Percentiles rank a stretch among this genome's conserved stretches.
Conservation (phyloP, 23 red algal genomes). For the Chondrus crispus region DNA sequence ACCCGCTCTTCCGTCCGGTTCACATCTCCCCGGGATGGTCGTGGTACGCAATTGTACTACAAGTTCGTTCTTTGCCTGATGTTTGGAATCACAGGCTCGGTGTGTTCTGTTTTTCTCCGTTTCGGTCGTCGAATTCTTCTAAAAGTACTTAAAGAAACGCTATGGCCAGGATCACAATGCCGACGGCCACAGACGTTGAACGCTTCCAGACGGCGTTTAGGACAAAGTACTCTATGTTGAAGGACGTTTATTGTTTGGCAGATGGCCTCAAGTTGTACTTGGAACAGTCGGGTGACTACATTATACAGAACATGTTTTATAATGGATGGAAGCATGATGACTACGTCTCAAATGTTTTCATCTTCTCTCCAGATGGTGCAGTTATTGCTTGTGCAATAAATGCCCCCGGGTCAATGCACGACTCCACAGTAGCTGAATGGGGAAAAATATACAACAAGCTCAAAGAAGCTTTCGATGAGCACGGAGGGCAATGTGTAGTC, state of each 20-base stretch:
- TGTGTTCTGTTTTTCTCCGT: background rate
- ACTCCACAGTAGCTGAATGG: slow-evolving; percentile 26
- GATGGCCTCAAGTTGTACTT: background rate
- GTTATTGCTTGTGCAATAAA: background rate
- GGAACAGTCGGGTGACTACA: background rate
- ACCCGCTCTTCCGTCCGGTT: too few relatives aligned
- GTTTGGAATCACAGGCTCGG: background rate
- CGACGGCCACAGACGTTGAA: background rate
- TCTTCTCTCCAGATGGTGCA: background rate
- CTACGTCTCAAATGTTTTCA: background rate
- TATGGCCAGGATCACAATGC: background rate
- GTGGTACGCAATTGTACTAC: too few relatives aligned
- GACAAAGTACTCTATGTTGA: background rate
- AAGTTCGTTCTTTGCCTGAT: slow-evolving; percentile 1
- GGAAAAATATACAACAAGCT: background rate
- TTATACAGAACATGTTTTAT: slow-evolving; percentile 9
- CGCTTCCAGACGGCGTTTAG: background rate
- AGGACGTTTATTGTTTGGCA: background rate
- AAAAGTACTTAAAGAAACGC: background rate
- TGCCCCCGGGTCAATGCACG: background rate
- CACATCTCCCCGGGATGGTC: too few relatives aligned
- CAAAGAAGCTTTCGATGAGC: background rate
- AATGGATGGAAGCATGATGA: background rate
- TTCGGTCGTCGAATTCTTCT: slow-evolving; percentile 13
- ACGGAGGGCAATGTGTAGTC: background rate